phyloP scores from a whole-genome alignment of 1,139 yeast species.

The Eremothecium coryli region DNA sequence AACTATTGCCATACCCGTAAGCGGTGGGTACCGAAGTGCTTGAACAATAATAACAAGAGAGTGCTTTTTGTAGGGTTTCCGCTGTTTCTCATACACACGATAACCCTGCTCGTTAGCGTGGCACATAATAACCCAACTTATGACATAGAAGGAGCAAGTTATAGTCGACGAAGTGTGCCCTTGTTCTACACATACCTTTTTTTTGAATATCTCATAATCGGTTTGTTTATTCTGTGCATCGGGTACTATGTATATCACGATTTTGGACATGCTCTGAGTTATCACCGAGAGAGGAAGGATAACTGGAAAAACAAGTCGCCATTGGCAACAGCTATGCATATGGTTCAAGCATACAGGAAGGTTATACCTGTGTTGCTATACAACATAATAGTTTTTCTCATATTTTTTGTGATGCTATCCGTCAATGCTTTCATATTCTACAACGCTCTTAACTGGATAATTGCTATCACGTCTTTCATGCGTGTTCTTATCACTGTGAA shows the following conservation, averaged over 20 bases:
- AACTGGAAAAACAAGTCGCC: not conserved
- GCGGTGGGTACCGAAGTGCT: constrained; percentile 16
- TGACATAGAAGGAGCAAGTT: not conserved
- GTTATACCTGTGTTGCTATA: constrained; percentile 22
- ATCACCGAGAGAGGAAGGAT: not conserved
- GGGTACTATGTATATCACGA: constrained; percentile 19
- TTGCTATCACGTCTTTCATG: constrained; percentile 18
- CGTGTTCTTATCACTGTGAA: constrained; percentile 25
- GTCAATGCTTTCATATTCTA: constrained; percentile 11
- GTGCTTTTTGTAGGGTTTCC: constrained; percentile 11
- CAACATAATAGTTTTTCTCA: constrained; percentile 15
- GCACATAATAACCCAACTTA: constrained; percentile 9
- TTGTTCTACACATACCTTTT: not conserved
- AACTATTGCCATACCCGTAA: constrained; percentile 11
- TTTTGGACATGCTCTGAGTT: constrained; percentile 13
- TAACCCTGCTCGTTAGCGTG: constrained; percentile 11
- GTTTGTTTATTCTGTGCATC: constrained; percentile 14
- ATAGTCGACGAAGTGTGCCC: not conserved
- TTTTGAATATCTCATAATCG: constrained; percentile 14
- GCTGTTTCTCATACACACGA: constrained; percentile 11
- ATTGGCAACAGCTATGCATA: constrained; percentile 1
- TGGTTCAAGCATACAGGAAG: constrained; percentile 24
- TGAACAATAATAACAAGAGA: constrained; percentile 15
- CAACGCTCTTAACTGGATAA: constrained; percentile 18
- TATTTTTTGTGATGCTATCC: constrained; percentile 15